Evolutionary conservation across 257 asterid genomes (phyloP), one percentile per base, ranked within the genome.

Genomic region (Asclepias syriaca): DNA sequence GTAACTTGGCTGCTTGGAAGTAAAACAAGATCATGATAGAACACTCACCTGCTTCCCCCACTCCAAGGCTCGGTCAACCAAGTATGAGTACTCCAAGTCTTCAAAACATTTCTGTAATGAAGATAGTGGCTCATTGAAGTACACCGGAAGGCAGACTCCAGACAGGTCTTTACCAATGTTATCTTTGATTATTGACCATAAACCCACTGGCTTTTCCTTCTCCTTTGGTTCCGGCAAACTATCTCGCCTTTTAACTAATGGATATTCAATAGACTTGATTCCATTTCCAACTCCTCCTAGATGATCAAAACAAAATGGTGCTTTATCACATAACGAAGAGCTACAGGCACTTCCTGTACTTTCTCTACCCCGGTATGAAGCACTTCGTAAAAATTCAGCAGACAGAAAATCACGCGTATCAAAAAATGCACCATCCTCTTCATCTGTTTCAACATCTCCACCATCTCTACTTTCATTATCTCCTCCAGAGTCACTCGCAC

Each of bases 71-170:
- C 79, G 86, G 86, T 95, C 98, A 75, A 95, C 97, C 82, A 95
- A 90, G 85, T 87, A 74, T 0, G 99, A 92, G 85, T 91, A 92
- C 74, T 95, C 99, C 87, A 94, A 85, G 85, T 94, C 99, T 84
- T 94, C 98, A 73, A 91, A 94, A 83, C 99, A 94, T 80, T 95
- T 95, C 82, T 95, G 99, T 78, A 95, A 81, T 3, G 99, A 95
- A 58, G 99, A 95, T 72, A 95, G 86, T 69, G 99, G 99, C 87
- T 95, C 99, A 67, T 95, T 95, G 83, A 95, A 95, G 88, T 89
- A 95, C 45, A 95, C 99, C 69, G 99, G 98, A 69, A 95, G 98
- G 83, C 99, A 95, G 76, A 95, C 99, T 77, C 99, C 98, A 58
- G 99, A 95, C 78, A 95, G 89, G 75, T 95, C 99, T 87, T 95